These are phyloP conservation scores for Debaryomycetaceae sp. DNA, from an alignment of 1,139 yeast genomes.

Conservation along the genomic window DNA sequence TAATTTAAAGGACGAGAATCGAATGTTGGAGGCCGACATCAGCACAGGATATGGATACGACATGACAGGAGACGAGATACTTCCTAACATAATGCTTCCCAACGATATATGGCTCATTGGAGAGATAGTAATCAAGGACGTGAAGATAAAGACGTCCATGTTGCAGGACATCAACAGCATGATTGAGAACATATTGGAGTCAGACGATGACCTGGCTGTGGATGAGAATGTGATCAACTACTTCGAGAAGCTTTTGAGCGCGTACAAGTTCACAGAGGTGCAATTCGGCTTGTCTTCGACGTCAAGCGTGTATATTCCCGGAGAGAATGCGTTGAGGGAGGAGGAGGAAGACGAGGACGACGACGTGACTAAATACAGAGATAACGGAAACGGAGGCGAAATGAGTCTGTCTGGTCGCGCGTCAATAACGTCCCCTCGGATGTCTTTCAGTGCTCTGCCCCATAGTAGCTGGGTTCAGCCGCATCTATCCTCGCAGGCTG, in stretches of 20 bases:
- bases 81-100: constrained; percentile 36
- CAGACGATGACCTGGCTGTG: constrained; percentile 9
- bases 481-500: neutral
- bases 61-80: constrained; percentile 16
- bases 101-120: constrained; percentile 39
- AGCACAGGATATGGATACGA: constrained; percentile 1
- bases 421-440: constrained; percentile 15
- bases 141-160: constrained; percentile 32
- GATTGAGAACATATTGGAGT: constrained; percentile 23
- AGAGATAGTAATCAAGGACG: constrained; percentile 29
- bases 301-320: neutral
- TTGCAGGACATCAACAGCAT: constrained; percentile 33
- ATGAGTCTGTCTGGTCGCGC: constrained; percentile 19
- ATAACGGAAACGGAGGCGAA: constrained; percentile 10
- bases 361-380: constrained; percentile 4
- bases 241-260: constrained; percentile 33
- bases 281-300: constrained; percentile 8
- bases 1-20: constrained; percentile 14
- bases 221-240: constrained; percentile 32
- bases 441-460: constrained; percentile 11
- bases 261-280: constrained; percentile 34
- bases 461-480: neutral
- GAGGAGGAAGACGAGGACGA: constrained; percentile 22
- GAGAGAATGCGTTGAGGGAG: constrained; percentile 19
- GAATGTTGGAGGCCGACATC: constrained; percentile 5